Percentiles rank a stretch among this genome's conserved stretches.
These are phyloP conservation scores for Lentinula sp. DNA, from an alignment of 768 basidiomycete genomes.

Conservation along the genomic window DNA sequence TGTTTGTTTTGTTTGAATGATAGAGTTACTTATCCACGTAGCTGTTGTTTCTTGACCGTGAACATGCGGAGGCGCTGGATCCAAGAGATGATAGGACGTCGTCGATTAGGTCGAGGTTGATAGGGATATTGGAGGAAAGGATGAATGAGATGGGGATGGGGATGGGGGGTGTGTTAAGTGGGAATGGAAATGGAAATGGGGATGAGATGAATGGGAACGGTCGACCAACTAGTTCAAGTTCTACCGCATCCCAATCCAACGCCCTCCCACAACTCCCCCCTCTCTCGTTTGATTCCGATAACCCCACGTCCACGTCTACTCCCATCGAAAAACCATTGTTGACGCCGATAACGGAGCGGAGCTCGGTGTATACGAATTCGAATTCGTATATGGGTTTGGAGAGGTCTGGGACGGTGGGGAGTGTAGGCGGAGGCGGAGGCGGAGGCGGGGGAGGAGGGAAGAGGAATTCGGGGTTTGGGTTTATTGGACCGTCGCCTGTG, in stretches of 20 bases:
- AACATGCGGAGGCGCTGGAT: slow-evolving; percentile 71
- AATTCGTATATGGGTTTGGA: background rate
- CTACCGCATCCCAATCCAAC: slow-evolving; percentile 10
- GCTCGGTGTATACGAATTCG: slow-evolving; percentile 20
- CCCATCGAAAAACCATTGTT: slow-evolving; percentile 26
- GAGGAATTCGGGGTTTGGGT: background rate
- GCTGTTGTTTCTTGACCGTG: slow-evolving; percentile 86
- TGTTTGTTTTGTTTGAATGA: background rate
- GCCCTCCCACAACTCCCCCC: slow-evolving; percentile 52
- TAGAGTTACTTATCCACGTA: slow-evolving; percentile 19
- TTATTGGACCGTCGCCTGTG: slow-evolving; percentile 7
- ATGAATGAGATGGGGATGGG: slow-evolving; percentile 34
- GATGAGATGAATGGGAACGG: background rate
- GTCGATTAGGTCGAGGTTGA: slow-evolving; percentile 53
- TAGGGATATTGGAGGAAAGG: slow-evolving; percentile 55
- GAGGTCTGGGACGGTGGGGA: slow-evolving; percentile 1
- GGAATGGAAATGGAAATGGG: background rate
- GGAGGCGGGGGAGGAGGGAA: too few relatives aligned
- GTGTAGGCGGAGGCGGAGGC: background rate
- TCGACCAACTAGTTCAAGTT: slow-evolving; percentile 13
- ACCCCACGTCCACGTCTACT: slow-evolving; percentile 3
- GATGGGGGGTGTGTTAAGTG: too few relatives aligned
- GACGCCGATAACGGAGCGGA: slow-evolving; percentile 64
- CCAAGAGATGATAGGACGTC: slow-evolving; percentile 76
- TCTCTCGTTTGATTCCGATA: slow-evolving; percentile 36